These are phyloP conservation scores for Asterella californica DNA, from an alignment of 225 moss, liverwort and hornwort genomes.

Conservation along the genomic window DNA sequence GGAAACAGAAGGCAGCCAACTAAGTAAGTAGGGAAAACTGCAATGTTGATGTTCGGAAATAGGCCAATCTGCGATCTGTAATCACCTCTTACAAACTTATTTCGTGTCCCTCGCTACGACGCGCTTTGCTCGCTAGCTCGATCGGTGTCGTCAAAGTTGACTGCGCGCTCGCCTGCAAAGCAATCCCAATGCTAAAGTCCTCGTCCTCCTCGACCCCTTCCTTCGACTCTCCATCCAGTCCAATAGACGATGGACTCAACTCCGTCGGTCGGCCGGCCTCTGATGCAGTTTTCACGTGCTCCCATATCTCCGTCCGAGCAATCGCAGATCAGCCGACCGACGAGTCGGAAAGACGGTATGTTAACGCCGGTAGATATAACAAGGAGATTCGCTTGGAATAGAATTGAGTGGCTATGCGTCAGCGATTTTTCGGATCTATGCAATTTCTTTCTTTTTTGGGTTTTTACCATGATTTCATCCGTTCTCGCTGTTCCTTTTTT, in stretches of 20 bases:
- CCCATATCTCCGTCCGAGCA: too few species aligned
- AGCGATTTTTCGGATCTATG: too few species aligned
- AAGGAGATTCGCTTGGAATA: too few species aligned
- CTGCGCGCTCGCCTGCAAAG: slow-evolving; percentile 1
- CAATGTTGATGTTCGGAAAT: neutral
- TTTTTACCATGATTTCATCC: too few species aligned
- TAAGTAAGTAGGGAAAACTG: neutral
- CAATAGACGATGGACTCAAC: neutral
- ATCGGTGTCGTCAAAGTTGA: slow-evolving; percentile 17
- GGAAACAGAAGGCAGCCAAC: neutral
- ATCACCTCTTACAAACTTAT: neutral
- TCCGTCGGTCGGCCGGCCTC: neutral
- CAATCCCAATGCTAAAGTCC: neutral
- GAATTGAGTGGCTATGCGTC: too few species aligned
- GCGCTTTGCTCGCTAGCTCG: neutral
- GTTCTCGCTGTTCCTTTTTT: too few species aligned
- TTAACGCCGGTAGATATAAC: too few species aligned
- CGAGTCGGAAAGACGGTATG: too few species aligned
- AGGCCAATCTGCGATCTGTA: neutral
- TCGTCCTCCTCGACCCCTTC: neutral
- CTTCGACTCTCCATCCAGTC: neutral
- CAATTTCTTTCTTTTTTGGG: too few species aligned
- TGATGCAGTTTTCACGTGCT: too few species aligned
- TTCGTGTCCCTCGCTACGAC: neutral
- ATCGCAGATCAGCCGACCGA: too few species aligned